Conservation (phyloP, 2,329 filamentous ascomycete species). For the Colletotrichum tamarilloi region DNA sequence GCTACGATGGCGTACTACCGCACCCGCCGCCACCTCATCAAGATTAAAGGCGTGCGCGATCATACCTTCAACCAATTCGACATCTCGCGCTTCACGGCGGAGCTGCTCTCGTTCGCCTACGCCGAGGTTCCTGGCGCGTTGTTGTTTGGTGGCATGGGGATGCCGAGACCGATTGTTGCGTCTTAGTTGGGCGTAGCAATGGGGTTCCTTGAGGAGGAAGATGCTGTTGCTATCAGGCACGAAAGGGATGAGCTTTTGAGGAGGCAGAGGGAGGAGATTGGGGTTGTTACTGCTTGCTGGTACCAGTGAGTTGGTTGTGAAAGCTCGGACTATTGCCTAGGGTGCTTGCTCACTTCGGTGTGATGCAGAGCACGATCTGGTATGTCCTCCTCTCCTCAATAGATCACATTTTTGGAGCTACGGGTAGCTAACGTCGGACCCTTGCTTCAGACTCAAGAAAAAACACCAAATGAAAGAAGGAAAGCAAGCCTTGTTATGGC, state of each 20-base stretch:
- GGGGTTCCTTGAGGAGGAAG: neutral
- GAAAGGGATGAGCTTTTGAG: conserved; percentile 18
- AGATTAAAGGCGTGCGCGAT: conserved; percentile 28
- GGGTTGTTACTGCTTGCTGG: conserved; percentile 5
- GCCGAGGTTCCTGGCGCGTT: neutral
- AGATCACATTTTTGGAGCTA: too few relatives aligned
- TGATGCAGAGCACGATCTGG: too few relatives aligned
- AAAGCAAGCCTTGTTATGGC: too few relatives aligned
- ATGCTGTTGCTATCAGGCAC: neutral
- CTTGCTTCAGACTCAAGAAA: too few relatives aligned
- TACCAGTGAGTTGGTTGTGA: neutral
- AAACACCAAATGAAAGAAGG: too few relatives aligned
- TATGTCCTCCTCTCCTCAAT: too few relatives aligned
- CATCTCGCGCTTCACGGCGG: conserved; percentile 41
- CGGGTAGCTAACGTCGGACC: too few relatives aligned
- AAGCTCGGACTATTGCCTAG: too few relatives aligned
- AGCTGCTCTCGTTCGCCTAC: conserved; percentile 45
- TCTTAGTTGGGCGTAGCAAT: conserved; percentile 22
- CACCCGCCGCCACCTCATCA: conserved; percentile 41
- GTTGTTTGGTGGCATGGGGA: neutral
- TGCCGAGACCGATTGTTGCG: conserved; percentile 2
- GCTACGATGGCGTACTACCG: conserved; percentile 43
- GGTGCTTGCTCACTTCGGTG: too few relatives aligned
- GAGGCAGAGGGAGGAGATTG: conserved; percentile 10
- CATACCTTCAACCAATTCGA: conserved; percentile 39